Base-by-base conservation (phyloP, 2,329 filamentous ascomycete species). In the Cladosporium austrohemisphaericum region DNA sequence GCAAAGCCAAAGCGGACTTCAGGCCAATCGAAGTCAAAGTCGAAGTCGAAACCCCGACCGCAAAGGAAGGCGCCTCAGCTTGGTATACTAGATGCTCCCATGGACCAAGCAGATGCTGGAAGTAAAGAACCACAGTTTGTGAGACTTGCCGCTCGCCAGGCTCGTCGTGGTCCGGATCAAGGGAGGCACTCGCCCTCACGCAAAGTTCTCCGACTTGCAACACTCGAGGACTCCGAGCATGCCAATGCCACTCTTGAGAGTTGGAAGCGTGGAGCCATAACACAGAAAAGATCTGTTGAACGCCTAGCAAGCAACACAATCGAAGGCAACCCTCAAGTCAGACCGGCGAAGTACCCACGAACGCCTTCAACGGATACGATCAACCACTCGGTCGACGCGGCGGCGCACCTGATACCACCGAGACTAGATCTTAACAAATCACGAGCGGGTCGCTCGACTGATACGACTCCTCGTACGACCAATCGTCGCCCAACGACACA, bases 121-220 rank as follows among this genome's bases (percentile, higher is more conserved):
- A 58, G 33, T 55, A 54, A 25, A 50, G 57, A 50, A 55, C 70
- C 80, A 7, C 71, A 72, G 18, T 83, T 83, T 47, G 65, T 84
- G 5, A 72, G 72, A 45, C 60, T 84, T 50, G 80, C 80, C 26
- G 71, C 72, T 22, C 74, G 80, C 52, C 69, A 72, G 56, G 76
- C 72, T 41, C 73, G 75, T 7, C 70, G 67, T 32, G 68, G 71
- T 38, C 61, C 65, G 19, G 72, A 79, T 57, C 59, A 66, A 57
- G 78, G 74, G 28, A 72, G 78, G 48, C 72, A 76, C 55, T 77
- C 73, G 35, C 78, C 76, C 13, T 69, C 66, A 18, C 65, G 67
- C 41, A 81, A 82, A 56, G 67, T 75, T 29, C 68, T 83, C 41
- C 69, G 71, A 44, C 62, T 83, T 20, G 73, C 72, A 13, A 80